Evolutionary conservation across 2,329 filamentous ascomycete species (phyloP), one percentile per base, ranked within the genome.

Genomic region (Anthostomella pinea): DNA sequence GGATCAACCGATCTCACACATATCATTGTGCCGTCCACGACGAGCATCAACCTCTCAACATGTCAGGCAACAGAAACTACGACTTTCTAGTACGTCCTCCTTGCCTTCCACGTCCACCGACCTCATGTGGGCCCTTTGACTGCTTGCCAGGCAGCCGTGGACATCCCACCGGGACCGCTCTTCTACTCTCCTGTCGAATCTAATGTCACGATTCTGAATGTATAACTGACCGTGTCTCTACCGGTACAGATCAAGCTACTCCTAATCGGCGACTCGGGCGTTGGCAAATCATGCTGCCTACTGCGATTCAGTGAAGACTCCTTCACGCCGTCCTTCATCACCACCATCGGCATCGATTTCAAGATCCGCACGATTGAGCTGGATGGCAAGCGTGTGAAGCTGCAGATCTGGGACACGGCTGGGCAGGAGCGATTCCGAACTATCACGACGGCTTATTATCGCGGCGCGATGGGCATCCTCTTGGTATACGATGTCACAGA

Each of bases 371-470:
- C 93, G 50, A 98, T 98, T 70, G 93, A 98, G 72, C 77, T 98
- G 54, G 93, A 98, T 69, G 91, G 91, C 64, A 98, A 98, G 80
- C 81, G 91, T 47, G 93, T 98, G 58, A 98, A 98, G 77, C 73
- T 98, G 63, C 93, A 98, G 74, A 98, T 98, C 69, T 98, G 93
- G 93, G 93, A 98, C 63, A 98, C 93, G 17, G 93, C 93, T 35
- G 93, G 93, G 37, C 93, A 98, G 68, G 93, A 98, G 71, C 85
- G 93, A 46, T 98, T 98, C 79, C 81, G 93, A 52, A 98, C 93
- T 49, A 98, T 98, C 70, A 98, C 93, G 35, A 97, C 93, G 30
- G 91, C 93, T 52, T 98, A 98, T 72, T 98, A 98, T 69, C 80
- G 93, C 60, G 93, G 93, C 58, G 93, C 93, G 52, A 97, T 97